Conservation (phyloP, 306 rosid genomes). For the Medicago lupulina region DNA sequence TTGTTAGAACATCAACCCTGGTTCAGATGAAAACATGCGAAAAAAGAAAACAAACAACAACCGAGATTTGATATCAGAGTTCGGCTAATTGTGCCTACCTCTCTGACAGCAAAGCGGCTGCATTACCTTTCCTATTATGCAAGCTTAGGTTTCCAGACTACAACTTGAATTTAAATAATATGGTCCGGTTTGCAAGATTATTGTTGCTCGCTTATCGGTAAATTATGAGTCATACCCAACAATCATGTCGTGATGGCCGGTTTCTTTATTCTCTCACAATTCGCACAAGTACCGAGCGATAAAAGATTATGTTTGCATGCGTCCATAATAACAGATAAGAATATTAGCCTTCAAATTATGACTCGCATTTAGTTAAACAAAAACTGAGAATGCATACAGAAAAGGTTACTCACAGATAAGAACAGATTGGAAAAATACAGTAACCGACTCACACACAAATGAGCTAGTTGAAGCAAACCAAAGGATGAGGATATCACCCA, state of each 20-base stretch:
- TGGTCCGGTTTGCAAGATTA: neutral
- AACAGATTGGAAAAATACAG: neutral
- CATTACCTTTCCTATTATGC: neutral
- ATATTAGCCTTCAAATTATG: neutral
- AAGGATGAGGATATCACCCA: neutral
- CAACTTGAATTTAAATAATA: neutral
- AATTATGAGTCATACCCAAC: neutral
- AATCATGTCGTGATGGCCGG: neutral
- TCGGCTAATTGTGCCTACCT: neutral
- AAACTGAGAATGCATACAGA: neutral
- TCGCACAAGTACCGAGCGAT: constrained; percentile 10
- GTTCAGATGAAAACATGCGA: neutral
- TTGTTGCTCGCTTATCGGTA: neutral
- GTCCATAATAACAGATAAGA: neutral
- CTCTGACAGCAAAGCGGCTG: neutral
- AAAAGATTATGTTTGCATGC: neutral
- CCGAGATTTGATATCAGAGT: neutral
- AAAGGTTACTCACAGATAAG: neutral
- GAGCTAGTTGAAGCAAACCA: neutral
- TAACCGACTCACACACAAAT: neutral
- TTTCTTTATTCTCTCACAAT: constrained; percentile 8
- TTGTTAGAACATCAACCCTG: neutral
- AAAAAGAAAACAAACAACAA: neutral
- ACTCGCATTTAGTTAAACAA: neutral
- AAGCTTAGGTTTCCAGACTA: neutral